Evolutionary conservation across 768 basidiomycete species (phyloP).

Genomic region (Hortiboletus campestris): DNA sequence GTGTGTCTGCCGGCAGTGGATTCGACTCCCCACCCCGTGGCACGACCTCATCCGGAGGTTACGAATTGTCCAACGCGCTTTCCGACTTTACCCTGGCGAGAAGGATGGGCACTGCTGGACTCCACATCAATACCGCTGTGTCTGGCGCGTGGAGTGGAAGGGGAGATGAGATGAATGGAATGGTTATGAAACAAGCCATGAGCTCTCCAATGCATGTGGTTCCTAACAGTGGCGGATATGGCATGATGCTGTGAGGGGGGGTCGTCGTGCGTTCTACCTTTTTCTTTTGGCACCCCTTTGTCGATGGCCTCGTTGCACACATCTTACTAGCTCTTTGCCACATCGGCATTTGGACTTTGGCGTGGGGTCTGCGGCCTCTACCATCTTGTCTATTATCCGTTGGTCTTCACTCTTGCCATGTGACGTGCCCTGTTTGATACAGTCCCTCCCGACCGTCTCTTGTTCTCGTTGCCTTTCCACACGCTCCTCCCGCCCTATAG

Average conservation of each 20-base stretch:
- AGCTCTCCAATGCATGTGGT: constrained; percentile 39
- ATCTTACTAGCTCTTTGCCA: constrained; percentile 10
- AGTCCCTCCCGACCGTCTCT: neutral
- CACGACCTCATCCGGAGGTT: constrained; percentile 30
- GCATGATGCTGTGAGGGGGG: constrained; percentile 36
- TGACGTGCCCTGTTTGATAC: constrained; percentile 15
- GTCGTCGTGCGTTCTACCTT: constrained; percentile 5
- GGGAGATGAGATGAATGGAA: constrained; percentile 32
- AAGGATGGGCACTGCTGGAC: constrained; percentile 23
- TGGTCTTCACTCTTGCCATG: constrained; percentile 12
- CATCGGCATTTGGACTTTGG: constrained; percentile 15
- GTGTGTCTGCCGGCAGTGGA: constrained; percentile 34
- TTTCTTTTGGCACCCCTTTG: neutral
- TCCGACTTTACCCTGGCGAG: constrained; percentile 26
- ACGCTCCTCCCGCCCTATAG: constrained; percentile 1
- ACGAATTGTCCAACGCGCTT: constrained; percentile 35
- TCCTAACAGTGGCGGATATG: constrained; percentile 38
- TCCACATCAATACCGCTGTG: constrained; percentile 27
- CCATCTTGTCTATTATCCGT: constrained; percentile 12
- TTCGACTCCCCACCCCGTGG: constrained; percentile 32
- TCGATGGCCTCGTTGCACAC: constrained; percentile 9
- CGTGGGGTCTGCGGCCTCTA: constrained; percentile 7
- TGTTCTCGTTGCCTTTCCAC: constrained; percentile 2
- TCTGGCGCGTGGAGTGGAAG: constrained; percentile 26
- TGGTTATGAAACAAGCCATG: constrained; percentile 36